A percentile compares a stretch with the other conserved stretches of the same genome.
These are phyloP conservation scores for Pseudognaphalium luteoalbum DNA, from an alignment of 129 eudicot genomes.

Conservation along the genomic window DNA sequence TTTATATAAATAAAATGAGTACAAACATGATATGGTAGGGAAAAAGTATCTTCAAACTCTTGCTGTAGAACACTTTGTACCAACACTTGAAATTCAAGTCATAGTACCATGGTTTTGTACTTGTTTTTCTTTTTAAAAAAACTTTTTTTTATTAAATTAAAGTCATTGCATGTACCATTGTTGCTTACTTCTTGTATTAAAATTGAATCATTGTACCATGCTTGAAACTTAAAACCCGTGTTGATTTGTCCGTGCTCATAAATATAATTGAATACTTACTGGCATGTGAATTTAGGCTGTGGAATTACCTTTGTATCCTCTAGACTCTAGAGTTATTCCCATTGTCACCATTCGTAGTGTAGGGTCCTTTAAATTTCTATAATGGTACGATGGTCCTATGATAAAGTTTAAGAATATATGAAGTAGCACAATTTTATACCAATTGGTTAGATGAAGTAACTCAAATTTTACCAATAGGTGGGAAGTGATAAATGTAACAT, in stretches of 20 bases:
- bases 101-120: not conserved
- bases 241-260: not conserved
- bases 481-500: too few species aligned
- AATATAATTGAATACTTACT: not conserved
- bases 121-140: too few species aligned
- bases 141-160: too few species aligned
- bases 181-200: not conserved
- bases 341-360: not conserved
- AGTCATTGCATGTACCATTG: too few species aligned
- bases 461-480: too few species aligned
- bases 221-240: not conserved
- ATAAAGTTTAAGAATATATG: not conserved
- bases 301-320: not conserved
- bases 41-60: too few species aligned
- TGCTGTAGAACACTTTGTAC: not conserved
- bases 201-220: not conserved
- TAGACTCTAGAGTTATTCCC: not conserved
- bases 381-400: not conserved
- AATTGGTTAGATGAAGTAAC: too few species aligned
- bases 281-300: not conserved
- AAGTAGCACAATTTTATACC: not conserved
- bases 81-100: not conserved
- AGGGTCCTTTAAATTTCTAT: not conserved
- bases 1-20: too few species aligned
- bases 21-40: too few species aligned